Evolutionary conservation across 768 basidiomycete genomes (phyloP).

Genomic region (Daedalea quercina): DNA sequence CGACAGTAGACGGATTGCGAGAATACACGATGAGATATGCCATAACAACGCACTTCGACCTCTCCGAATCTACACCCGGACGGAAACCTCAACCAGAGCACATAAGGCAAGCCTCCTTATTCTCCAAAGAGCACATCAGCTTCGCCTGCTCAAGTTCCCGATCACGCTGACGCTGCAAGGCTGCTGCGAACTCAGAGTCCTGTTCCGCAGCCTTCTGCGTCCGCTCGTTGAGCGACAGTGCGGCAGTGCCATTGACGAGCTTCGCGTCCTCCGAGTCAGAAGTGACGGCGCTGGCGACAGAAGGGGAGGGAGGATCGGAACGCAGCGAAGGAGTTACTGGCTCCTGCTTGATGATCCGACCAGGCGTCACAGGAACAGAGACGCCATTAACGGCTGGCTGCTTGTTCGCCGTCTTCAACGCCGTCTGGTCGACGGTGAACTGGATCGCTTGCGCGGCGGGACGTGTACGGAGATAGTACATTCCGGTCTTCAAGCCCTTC

Average conservation of each 20-base stretch:
- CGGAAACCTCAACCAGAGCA: conserved; percentile 55
- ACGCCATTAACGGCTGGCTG: conserved; percentile 1
- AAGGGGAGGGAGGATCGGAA: conserved; percentile 22
- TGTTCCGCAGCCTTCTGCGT: conserved; percentile 47
- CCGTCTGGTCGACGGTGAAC: conserved; percentile 87
- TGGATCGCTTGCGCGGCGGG: conserved; percentile 96
- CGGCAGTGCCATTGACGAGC: conserved; percentile 21
- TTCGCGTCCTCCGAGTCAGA: not conserved
- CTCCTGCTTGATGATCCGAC: conserved; percentile 15
- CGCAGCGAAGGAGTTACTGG: not conserved
- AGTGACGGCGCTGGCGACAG: conserved; percentile 17
- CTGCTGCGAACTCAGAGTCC: conserved; percentile 75
- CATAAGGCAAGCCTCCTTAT: conserved; percentile 93
- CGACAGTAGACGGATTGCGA: not conserved
- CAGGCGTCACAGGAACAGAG: not conserved
- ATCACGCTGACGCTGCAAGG: conserved; percentile 60
- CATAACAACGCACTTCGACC: not conserved
- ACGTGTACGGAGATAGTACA: conserved; percentile 94
- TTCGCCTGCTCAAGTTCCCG: conserved; percentile 78
- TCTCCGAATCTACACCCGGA: not conserved
- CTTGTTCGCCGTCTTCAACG: conserved; percentile 49
- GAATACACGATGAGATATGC: conserved; percentile 4
- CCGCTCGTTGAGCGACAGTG: conserved; percentile 41
- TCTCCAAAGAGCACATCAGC: conserved; percentile 80
- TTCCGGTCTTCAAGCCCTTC: conserved; percentile 97